Percentiles rank a stretch among this genome's conserved stretches.
phyloP scores from a whole-genome alignment of 768 basidiomycete species.

The Lentinula raphanica region DNA sequence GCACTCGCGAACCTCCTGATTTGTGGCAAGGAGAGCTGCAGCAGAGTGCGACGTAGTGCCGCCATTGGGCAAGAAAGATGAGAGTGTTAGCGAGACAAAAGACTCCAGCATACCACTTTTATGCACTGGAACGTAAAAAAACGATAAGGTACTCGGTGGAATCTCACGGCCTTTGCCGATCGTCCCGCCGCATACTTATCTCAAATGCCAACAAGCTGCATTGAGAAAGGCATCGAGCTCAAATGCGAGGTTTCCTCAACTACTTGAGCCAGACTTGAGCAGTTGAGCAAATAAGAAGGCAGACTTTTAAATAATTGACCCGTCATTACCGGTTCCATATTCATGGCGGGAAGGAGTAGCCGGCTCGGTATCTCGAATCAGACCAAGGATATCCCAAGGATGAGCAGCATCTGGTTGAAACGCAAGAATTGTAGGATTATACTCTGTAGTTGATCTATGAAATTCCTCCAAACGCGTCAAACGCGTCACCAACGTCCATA shows the following conservation, averaged over 20 bases:
- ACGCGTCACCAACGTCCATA: not conserved
- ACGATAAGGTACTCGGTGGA: conserved; percentile 13
- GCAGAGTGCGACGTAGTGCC: conserved; percentile 21
- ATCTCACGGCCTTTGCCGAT: not conserved
- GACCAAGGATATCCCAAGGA: not conserved
- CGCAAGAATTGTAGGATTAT: too few species aligned
- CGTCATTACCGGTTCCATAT: not conserved
- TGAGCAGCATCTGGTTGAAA: too few species aligned
- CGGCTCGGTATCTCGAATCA: not conserved
- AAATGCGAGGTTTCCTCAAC: too few species aligned
- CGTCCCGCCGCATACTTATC: not conserved
- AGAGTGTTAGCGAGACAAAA: conserved; percentile 10
- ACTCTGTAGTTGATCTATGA: not conserved
- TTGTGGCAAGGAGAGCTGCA: conserved; percentile 13
- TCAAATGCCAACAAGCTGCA: not conserved
- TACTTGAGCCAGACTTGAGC: too few species aligned
- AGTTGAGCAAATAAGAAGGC: too few species aligned
- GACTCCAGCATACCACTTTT: conserved; percentile 8
- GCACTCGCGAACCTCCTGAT: conserved; percentile 53
- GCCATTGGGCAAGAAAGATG: conserved; percentile 19
- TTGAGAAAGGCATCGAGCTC: not conserved
- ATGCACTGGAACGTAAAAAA: conserved; percentile 5
- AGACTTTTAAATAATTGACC: not conserved
- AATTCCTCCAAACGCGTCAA: not conserved
- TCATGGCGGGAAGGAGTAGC: not conserved